Base-by-base conservation (phyloP, 225 moss, liverwort and hornwort genomes). In the Asterella californica region DNA sequence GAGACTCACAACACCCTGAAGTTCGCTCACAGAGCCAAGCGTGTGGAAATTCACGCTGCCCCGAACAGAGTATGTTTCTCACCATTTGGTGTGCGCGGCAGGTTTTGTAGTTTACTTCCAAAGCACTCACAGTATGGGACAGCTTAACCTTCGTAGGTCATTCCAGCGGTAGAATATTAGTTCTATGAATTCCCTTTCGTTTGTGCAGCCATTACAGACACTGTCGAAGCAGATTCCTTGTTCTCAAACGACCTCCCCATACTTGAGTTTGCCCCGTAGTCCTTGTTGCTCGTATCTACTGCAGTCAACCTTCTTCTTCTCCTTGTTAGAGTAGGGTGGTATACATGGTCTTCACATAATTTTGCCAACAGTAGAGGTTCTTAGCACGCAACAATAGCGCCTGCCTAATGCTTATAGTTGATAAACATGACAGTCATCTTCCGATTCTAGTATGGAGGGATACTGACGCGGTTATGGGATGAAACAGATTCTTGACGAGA, bases 1-100 rank as follows among this genome's bases (percentile, higher is more conserved):
- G 96, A 96, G 88, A 96, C 96, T 66, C 96, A 96, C 79, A 96
- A 96, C 75, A 96, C 96, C 0, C 86, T 96, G 78, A 96, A 96
- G 83, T 96, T 96, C 76, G 96, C 96, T 18, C 96, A 96, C 85
- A 84, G 96, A 87, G 91, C 96, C 71, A 96, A 96, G 70, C 92
- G 96, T 67, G 92, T 96, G 81, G 96, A 96, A 84, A 96, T 96
- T 30, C 96, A 96, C 83, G 92, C 91, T 57, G 85, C 96, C 59
- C 91, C 94, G 27, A 96, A 96, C 59, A 88, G 94, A 90, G 96
- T 96, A 90, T 15, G 36, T 53, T 0, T 24, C 0, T 19, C 57
- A 57, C 24, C 21, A 0, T 70, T 62, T 62, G 7, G n/a, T 62
- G 4, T 29, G 62, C 62, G 2, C 5, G 25, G 62, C 62, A 6